phyloP scores from a whole-genome alignment of 1,284 basidiomycete species.

The Trichosporon ovoides region DNA sequence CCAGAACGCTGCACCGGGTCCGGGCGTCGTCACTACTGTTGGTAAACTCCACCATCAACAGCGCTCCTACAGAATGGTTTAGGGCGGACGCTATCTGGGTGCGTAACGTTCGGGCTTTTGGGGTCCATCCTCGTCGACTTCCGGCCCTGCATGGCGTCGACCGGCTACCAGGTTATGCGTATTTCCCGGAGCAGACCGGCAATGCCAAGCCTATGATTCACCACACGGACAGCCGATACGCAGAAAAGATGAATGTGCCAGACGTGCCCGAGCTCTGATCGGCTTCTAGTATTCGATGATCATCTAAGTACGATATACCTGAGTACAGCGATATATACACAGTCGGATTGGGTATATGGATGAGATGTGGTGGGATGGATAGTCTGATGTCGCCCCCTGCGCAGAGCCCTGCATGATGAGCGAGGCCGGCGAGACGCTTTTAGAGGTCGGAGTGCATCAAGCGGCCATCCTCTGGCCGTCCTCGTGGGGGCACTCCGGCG shows the following conservation, averaged over 20 bases:
- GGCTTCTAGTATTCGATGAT: not conserved
- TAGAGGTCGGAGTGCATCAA: not conserved
- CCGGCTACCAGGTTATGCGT: too few relatives aligned
- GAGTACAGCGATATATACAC: slow-evolving; percentile 3
- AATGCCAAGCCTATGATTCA: too few relatives aligned
- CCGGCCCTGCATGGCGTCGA: too few relatives aligned
- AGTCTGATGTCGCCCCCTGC: not conserved
- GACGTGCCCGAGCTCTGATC: not conserved
- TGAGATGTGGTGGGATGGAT: not conserved
- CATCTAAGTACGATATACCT: slow-evolving; percentile 3
- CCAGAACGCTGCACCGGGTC: too few relatives aligned
- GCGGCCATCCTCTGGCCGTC: not conserved
- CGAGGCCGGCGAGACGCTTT: too few relatives aligned
- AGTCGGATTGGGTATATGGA: not conserved
- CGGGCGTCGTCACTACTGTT: too few relatives aligned
- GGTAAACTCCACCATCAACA: too few relatives aligned
- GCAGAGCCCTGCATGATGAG: not conserved
- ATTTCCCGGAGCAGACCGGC: too few relatives aligned
- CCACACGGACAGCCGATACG: not conserved
- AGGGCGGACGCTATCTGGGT: too few relatives aligned
- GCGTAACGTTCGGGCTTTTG: too few relatives aligned
- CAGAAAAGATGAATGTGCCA: not conserved
- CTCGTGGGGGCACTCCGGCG: not conserved
- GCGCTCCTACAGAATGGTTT: too few relatives aligned
- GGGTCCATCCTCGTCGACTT: too few relatives aligned